Evolutionary conservation across 306 rosid genomes (phyloP).

Genomic region (Spatholobus suberectus): DNA sequence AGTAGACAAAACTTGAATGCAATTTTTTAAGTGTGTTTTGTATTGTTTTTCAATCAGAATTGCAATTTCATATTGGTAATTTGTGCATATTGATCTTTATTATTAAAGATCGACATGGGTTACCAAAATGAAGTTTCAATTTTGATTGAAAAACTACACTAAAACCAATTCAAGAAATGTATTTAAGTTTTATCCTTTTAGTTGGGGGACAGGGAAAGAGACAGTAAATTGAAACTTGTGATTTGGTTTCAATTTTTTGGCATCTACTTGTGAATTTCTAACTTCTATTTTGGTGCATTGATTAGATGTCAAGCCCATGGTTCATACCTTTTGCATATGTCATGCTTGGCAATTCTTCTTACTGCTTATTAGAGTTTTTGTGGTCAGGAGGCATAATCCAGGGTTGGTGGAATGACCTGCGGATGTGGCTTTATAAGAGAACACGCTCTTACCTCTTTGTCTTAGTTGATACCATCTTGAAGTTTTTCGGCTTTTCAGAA

Average conservation of each 20-base stretch:
- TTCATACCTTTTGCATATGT: slow-evolving; percentile 68
- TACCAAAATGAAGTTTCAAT: not conserved
- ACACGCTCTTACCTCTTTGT: slow-evolving; percentile 60
- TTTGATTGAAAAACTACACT: not conserved
- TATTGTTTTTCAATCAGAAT: too few species aligned
- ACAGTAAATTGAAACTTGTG: not conserved
- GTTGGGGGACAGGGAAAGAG: not conserved
- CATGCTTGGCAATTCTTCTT: slow-evolving; percentile 43
- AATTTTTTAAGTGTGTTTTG: not conserved
- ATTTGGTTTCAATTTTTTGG: not conserved
- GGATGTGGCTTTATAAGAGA: slow-evolving; percentile 80
- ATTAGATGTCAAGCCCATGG: slow-evolving; percentile 76
- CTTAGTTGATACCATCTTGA: slow-evolving; percentile 27
- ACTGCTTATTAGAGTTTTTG: slow-evolving; percentile 61
- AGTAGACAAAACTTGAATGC: not conserved
- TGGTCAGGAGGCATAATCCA: slow-evolving; percentile 61
- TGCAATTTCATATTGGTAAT: not conserved
- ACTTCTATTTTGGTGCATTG: slow-evolving; percentile 1
- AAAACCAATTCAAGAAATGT: not conserved
- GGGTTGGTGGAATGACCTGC: slow-evolving; percentile 82
- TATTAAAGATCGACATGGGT: not conserved
- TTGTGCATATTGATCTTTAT: too few species aligned
- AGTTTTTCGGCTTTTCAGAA: slow-evolving; percentile 45
- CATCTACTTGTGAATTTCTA: not conserved
- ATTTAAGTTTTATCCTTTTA: not conserved